phyloP scores from a whole-genome alignment of 306 rosid species.

The Cyclanthera cordifolia region DNA sequence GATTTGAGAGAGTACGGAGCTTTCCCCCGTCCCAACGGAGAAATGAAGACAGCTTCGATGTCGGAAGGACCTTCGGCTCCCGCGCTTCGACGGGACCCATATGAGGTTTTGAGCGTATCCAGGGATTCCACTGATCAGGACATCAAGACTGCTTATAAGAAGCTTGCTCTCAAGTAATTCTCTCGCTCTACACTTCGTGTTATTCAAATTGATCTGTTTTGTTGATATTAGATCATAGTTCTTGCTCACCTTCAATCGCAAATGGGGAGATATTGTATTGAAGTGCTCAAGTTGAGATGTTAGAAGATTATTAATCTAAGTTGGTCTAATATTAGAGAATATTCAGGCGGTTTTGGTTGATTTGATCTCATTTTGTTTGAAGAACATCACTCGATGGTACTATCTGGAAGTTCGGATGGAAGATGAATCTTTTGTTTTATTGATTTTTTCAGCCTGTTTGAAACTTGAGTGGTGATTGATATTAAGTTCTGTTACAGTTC shows the following conservation, averaged over 20 bases:
- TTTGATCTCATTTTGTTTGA: background rate
- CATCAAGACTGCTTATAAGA: conserved; percentile 82
- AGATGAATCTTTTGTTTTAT: background rate
- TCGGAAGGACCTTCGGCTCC: no score
- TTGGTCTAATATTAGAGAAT: background rate
- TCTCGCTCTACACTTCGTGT: background rate
- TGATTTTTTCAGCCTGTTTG: background rate
- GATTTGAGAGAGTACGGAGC: background rate
- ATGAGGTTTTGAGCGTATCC: conserved; percentile 67
- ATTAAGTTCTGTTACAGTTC: background rate
- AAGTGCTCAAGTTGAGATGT: background rate
- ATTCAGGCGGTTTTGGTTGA: background rate
- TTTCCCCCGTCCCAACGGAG: background rate
- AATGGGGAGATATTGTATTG: background rate
- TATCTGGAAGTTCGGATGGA: background rate
- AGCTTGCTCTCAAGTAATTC: conserved; percentile 87
- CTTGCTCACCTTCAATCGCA: background rate
- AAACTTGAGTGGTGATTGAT: background rate
- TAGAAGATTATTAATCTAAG: background rate
- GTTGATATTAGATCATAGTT: background rate
- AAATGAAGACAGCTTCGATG: conserved; percentile 42
- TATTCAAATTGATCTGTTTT: conserved; percentile 5
- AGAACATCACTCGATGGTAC: background rate
- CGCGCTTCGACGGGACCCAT: conserved; percentile 40
- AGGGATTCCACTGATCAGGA: conserved; percentile 80